Evolutionary conservation across 371 early-diverging fungal genomes (phyloP), one percentile per base, ranked within the genome.

Genomic region (Polyrhizophydium stewartii): DNA sequence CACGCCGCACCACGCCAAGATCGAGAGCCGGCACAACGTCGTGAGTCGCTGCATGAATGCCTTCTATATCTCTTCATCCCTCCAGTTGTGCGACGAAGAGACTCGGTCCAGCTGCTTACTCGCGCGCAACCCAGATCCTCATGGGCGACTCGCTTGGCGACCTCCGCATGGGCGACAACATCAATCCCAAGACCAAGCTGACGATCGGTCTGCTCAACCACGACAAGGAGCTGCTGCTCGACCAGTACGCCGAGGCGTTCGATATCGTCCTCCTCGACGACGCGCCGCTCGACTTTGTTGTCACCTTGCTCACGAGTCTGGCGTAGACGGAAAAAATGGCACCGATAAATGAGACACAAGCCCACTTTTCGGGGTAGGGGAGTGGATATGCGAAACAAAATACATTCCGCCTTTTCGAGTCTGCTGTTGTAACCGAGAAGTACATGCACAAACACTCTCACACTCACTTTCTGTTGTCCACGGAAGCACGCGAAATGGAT

Each of bases 71-170:
- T n/a, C 13, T 37, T 63, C 2, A 35, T 35, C 35, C 35, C 31
- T 50, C 27, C 30, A 9, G 62, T 25, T 47, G 12, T 49, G 63
- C 35, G 10, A 40, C 40, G n/a, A n/a, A n/a, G n/a, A n/a, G n/a
- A n/a, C n/a, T n/a, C n/a, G n/a, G n/a, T n/a, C n/a, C n/a, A n/a
- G n/a, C n/a, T n/a, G n/a, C n/a, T n/a, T n/a, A n/a, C n/a, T n/a
- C 35, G 13, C 35, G 35, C 13, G 35, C 35, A 13, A 10, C 10
- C 10, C 35, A 70, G 72, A 82, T 91, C 27, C 56, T 91, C 51
- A 72, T 89, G 69, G 90, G 90, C 16, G 90, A 89, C 70, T 87
- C 87, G 13, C 51, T 87, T 19, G 89, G 89, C 6, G 91, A 91
- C 70, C 63, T 88, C 51, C 75, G 82, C 25, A 91, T 91, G 91